phyloP scores from a whole-genome alignment of 345 rosid genomes.

The Alliaria petiolata region DNA sequence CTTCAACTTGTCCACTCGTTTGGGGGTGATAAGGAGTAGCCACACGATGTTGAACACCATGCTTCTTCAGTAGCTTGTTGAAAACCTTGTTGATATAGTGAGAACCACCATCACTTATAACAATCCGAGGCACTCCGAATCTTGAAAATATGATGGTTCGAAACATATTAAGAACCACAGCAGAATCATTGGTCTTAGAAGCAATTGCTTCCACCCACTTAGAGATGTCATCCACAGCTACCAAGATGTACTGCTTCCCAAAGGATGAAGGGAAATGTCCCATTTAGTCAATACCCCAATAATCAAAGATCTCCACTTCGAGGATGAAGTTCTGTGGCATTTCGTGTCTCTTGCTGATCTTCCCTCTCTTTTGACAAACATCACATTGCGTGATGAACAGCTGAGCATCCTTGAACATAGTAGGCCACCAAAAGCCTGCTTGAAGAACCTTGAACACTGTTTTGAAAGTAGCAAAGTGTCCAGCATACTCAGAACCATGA shows the following conservation, averaged over 20 bases:
- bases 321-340: too few relatives aligned
- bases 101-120: neutral
- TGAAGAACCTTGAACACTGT: neutral
- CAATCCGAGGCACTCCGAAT: neutral
- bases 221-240: neutral
- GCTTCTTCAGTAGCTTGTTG: neutral
- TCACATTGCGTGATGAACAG: neutral
- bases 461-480: neutral
- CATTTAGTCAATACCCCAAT: neutral
- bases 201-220: neutral
- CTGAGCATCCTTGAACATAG: neutral
- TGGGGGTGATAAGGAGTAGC: neutral
- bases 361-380: neutral
- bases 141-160: neutral
- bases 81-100: neutral
- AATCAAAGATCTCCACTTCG: neutral
- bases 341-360: neutral
- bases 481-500: neutral
- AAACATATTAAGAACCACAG: neutral
- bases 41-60: neutral
- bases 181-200: neutral
- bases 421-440: neutral
- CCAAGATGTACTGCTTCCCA: neutral
- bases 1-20: too few relatives aligned
- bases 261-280: neutral